These are phyloP conservation scores for Saksenaea vasiformis DNA, from an alignment of 371 early-diverging fungal genomes.

Conservation along the genomic window DNA sequence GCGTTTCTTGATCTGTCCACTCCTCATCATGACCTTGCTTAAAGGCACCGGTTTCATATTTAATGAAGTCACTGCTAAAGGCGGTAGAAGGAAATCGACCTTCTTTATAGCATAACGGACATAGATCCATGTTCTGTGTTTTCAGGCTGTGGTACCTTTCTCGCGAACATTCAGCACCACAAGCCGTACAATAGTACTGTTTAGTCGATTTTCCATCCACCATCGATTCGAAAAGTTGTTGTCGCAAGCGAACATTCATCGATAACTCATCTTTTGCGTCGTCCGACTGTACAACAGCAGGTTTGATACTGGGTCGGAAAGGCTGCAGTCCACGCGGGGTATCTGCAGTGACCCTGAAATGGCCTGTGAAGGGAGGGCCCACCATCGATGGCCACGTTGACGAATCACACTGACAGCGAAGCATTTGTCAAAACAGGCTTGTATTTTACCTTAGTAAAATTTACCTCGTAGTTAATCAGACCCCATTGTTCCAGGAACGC, in stretches of 20 bases:
- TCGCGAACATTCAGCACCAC: slow-evolving; percentile 86
- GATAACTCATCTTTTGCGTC: slow-evolving; percentile 19
- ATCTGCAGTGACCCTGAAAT: slow-evolving; percentile 94
- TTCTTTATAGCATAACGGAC: slow-evolving; percentile 87
- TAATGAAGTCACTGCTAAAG: slow-evolving; percentile 88
- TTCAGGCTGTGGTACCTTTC: slow-evolving; percentile 82
- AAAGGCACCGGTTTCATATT: slow-evolving; percentile 54
- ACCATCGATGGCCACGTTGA: slow-evolving; percentile 92
- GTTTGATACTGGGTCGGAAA: slow-evolving; percentile 66
- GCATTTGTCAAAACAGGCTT: not conserved
- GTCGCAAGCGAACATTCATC: slow-evolving; percentile 54
- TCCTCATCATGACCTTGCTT: slow-evolving; percentile 59
- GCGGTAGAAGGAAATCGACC: slow-evolving; percentile 92
- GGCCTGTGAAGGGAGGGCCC: slow-evolving; percentile 94
- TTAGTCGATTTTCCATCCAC: slow-evolving; percentile 36
- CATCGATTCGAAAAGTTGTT: slow-evolving; percentile 54
- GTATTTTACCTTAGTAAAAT: not conserved
- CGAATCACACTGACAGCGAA: slow-evolving; percentile 73
- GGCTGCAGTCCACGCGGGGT: slow-evolving; percentile 93
- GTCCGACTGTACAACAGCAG: slow-evolving; percentile 9
- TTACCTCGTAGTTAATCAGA: slow-evolving; percentile 96
- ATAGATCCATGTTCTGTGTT: slow-evolving; percentile 83
- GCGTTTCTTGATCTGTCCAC: slow-evolving; percentile 96
- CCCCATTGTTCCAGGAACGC: slow-evolving; percentile 99
- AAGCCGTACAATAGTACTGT: slow-evolving; percentile 80